Conservation (phyloP, 2,329 filamentous ascomycete genomes). For the Epichloe coenophiala region DNA sequence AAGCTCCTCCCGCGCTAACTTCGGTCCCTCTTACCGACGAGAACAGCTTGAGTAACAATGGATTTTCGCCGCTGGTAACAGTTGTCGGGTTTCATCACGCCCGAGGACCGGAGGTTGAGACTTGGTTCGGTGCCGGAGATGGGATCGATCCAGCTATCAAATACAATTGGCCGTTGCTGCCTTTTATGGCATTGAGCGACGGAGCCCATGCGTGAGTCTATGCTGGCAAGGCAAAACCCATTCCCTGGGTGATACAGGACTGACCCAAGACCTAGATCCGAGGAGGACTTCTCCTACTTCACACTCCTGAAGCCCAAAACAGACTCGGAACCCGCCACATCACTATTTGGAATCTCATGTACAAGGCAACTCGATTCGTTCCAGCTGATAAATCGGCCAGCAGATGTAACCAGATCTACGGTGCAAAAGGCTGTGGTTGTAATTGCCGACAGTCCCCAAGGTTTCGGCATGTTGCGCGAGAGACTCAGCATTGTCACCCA, state of each 20-base stretch:
- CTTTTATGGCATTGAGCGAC: slow-evolving; percentile 94
- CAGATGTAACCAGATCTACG: slow-evolving; percentile 90
- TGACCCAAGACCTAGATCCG: slow-evolving; percentile 39
- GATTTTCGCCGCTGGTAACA: slow-evolving; percentile 56
- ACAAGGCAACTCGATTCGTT: slow-evolving; percentile 80
- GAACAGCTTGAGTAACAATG: slow-evolving; percentile 17
- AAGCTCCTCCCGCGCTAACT: slow-evolving; percentile 18
- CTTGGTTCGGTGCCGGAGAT: slow-evolving; percentile 69
- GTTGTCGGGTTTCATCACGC: slow-evolving; percentile 80
- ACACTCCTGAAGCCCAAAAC: slow-evolving; percentile 60
- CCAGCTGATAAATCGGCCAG: slow-evolving; percentile 60
- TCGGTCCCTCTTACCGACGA: slow-evolving; percentile 19
- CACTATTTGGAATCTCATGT: slow-evolving; percentile 91
- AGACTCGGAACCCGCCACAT: slow-evolving; percentile 48
- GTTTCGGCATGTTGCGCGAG: slow-evolving; percentile 82
- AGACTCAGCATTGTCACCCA: slow-evolving; percentile 80
- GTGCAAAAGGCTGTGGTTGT: slow-evolving; percentile 98
- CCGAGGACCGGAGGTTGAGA: slow-evolving; percentile 81
- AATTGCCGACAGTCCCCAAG: slow-evolving; percentile 79
- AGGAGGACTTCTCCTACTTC: slow-evolving; percentile 98
- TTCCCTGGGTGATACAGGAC: background rate
- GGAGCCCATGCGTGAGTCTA: slow-evolving; percentile 75
- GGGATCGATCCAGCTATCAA: slow-evolving; percentile 65
- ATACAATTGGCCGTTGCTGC: slow-evolving; percentile 82
- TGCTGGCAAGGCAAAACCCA: background rate